Percentiles rank a stretch among this genome's conserved stretches.
phyloP scores from a whole-genome alignment of 164 flowering plant species.

The Akebia trifoliata region DNA sequence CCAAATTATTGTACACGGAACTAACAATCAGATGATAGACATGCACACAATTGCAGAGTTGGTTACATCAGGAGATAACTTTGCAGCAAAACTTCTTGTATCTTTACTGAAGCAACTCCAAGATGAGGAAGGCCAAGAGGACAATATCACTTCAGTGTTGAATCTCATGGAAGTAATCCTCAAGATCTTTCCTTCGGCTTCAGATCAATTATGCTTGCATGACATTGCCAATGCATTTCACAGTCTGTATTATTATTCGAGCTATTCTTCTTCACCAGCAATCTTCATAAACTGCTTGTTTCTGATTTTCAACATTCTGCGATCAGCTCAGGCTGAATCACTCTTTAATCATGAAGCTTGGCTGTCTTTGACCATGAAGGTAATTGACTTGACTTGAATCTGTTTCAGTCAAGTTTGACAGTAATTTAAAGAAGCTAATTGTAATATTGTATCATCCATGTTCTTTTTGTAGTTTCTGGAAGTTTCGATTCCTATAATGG shows the following conservation, averaged over 20 bases:
- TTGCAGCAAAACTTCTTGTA: conserved; percentile 49
- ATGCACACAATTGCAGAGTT: conserved; percentile 45
- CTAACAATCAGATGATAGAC: conserved; percentile 20
- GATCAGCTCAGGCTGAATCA: conserved; percentile 41
- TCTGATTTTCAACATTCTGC: conserved; percentile 50
- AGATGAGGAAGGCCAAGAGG: conserved; percentile 40
- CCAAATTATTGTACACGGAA: conserved; percentile 19
- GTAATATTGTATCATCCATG: background rate
- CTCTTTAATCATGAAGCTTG: conserved; percentile 56
- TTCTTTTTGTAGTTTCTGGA: conserved; percentile 58
- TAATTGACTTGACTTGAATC: conserved; percentile 20
- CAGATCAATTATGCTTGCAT: conserved; percentile 62
- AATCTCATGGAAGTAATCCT: conserved; percentile 39
- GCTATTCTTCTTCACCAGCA: conserved; percentile 26
- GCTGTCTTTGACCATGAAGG: conserved; percentile 63
- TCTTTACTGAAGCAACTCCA: conserved; percentile 48
- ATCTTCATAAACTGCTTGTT: conserved; percentile 25
- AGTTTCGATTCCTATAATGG: conserved; percentile 22
- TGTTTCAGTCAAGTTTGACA: background rate
- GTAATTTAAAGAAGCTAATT: conserved; percentile 9
- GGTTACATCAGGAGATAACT: conserved; percentile 55
- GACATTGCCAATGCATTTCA: conserved; percentile 54
- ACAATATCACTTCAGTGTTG: conserved; percentile 43
- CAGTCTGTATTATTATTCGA: conserved; percentile 26
- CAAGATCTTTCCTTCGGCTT: conserved; percentile 48